Conservation (phyloP, 176 grass and related monocot genomes). For the Avena sativa region DNA sequence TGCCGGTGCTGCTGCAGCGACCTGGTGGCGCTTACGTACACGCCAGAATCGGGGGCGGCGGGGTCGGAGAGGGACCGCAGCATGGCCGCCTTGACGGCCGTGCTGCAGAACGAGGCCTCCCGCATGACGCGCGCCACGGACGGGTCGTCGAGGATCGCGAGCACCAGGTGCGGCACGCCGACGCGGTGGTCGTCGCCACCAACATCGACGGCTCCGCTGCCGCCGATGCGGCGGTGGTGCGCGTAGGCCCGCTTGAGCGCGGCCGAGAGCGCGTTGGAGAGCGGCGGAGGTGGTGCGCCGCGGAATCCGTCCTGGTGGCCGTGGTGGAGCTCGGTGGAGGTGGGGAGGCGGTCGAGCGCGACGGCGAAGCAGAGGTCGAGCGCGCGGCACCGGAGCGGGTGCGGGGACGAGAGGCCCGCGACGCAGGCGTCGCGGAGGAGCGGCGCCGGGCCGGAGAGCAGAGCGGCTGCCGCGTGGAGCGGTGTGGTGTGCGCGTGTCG, state of each 20-base stretch:
- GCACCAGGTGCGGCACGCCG: constrained; percentile 71
- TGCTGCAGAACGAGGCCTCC: constrained; percentile 85
- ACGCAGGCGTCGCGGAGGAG: constrained; percentile 72
- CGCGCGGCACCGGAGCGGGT: constrained; percentile 76
- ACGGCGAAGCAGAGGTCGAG: constrained; percentile 92
- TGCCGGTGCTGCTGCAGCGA: constrained; percentile 54
- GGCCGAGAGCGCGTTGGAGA: constrained; percentile 82
- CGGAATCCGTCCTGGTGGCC: constrained; percentile 11
- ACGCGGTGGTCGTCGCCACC: constrained; percentile 72
- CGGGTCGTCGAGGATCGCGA: constrained; percentile 90
- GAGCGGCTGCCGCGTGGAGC: constrained; percentile 72
- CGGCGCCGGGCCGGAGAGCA: constrained; percentile 66
- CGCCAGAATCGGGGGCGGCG: constrained; percentile 28
- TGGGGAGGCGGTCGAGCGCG: constrained; percentile 79
- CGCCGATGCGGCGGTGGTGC: constrained; percentile 73
- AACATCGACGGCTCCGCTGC: constrained; percentile 31
- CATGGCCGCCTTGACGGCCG: constrained; percentile 65
- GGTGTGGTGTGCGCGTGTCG: constrained; percentile 78
- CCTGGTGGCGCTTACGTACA: constrained; percentile 52
- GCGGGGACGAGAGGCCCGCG: constrained; percentile 45
- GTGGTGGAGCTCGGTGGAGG: constrained; percentile 42
- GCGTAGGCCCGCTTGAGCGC: constrained; percentile 91
- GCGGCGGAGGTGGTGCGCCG: constrained; percentile 39
- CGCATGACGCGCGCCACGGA: constrained; percentile 94
- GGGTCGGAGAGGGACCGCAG: constrained; percentile 46